Base-by-base conservation (phyloP, 768 basidiomycete genomes). In the Leccinum disarticulatum region DNA sequence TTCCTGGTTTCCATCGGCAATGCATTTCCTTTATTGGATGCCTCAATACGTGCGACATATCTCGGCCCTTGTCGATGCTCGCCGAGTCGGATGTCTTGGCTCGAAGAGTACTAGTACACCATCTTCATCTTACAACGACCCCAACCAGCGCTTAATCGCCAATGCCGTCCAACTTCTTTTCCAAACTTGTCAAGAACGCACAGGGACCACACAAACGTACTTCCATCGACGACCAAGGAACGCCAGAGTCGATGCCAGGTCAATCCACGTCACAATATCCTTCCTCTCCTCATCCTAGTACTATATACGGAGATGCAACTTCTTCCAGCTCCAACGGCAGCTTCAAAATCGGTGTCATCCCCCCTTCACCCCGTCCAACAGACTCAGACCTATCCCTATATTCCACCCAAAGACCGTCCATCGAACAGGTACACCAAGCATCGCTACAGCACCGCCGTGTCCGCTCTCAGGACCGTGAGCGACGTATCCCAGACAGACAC, bases 401-500 rank as follows among this genome's bases (percentile, higher is more conserved):
- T 17, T 31, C 55, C 28, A 36, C 14, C 11, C 25, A 52, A 8
- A 58, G 3, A 46, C 58, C 66, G 1, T 60, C 63, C 38, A 55
- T 61, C 27, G 71, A 73, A 49, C 59, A 66, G 53, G 38, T 55
- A 22, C 62, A 63, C 41, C 55, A 62, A 31, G 62, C 64, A 5
- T 47, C 61, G 2, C 47, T 61, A 4, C 72, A 70, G 15, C 71
- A 73, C 54, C 63, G 64, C 6, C 72, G 73, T 19, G 54, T 69
- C 9, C 72, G 72, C 27, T 73, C 73, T 3, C 72, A 74, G 52
- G 72, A n/a, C n/a, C n/a, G n/a, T n/a, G n/a, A n/a, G n/a, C n/a
- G n/a, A n/a, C n/a, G n/a, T n/a, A n/a, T n/a, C n/a, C n/a, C n/a
- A n/a, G n/a, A 22, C 22, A 22, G 22, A 22, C 22, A 22, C 1